Evolutionary conservation across 768 basidiomycete genomes (phyloP).

Genomic region (Lactarius vividus): DNA sequence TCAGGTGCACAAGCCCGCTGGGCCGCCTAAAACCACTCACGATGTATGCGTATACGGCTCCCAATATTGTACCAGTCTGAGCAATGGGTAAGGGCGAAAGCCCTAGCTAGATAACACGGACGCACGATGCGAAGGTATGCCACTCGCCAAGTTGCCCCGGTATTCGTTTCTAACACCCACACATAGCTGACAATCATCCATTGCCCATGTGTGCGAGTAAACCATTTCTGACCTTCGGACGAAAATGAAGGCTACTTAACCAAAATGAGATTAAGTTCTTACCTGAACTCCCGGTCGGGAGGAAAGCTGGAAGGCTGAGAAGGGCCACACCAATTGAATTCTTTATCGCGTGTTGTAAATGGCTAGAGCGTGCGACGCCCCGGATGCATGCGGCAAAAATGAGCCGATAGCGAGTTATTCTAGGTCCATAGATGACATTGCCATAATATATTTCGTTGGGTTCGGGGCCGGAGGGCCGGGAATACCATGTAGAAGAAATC

Average conservation of each 20-base stretch:
- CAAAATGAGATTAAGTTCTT: conserved; percentile 4
- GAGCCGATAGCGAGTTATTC: conserved; percentile 35
- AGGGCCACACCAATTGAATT: conserved; percentile 45
- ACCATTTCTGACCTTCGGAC: conserved; percentile 40
- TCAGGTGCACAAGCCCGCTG: background rate
- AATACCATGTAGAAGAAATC: background rate
- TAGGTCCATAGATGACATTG: conserved; percentile 27
- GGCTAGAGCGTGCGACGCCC: conserved; percentile 39
- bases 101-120: background rate
- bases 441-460: conserved; percentile 18
- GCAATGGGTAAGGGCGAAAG: background rate
- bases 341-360: conserved; percentile 46
- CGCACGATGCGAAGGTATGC: conserved; percentile 45
- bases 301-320: conserved; percentile 44
- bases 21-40: conserved; percentile 29
- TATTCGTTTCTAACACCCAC: conserved; percentile 52
- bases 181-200: conserved; percentile 52
- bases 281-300: conserved; percentile 39
- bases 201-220: conserved; percentile 39
- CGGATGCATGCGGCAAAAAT: conserved; percentile 35
- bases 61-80: conserved; percentile 35
- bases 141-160: conserved; percentile 50
- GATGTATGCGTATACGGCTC: conserved; percentile 36
- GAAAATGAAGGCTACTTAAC: background rate
- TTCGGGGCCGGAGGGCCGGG: background rate